Conservation (phyloP, 371 early-diverging fungal genomes). For the Mucor sp. region DNA sequence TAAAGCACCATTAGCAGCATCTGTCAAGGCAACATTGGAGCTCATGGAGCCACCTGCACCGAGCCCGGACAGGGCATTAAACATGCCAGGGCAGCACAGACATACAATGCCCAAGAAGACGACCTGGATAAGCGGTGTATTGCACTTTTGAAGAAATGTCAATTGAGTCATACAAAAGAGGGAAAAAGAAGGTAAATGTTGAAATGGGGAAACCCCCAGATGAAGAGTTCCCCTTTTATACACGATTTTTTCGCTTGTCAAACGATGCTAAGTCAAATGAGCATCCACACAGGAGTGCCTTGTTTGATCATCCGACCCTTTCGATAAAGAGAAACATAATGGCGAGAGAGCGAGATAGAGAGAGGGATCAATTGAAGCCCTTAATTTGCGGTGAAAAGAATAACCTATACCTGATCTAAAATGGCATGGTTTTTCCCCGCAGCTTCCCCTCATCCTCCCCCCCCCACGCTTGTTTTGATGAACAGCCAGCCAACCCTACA, state of each 20-base stretch:
- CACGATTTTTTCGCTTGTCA: background rate
- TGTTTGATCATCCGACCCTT: background rate
- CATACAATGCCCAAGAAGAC: conserved; percentile 74
- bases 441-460: background rate
- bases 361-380: background rate
- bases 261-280: background rate
- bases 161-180: background rate
- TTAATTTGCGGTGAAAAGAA: conserved; percentile 5
- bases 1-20: conserved; percentile 74
- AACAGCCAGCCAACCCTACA: background rate
- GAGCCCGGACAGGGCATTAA: conserved; percentile 50
- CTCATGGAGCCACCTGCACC: conserved; percentile 60
- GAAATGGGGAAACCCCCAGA: background rate
- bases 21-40: conserved; percentile 62
- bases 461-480: background rate
- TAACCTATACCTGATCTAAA: conserved; percentile 1
- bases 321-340: background rate
- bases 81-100: conserved; percentile 78
- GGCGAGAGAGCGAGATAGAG: background rate
- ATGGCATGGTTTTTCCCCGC: background rate
- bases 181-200: background rate
- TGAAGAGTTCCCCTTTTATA: background rate
- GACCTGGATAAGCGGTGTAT: conserved; percentile 66
- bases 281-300: background rate
- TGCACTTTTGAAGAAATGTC: conserved; percentile 2